Evolutionary conservation across 2,329 filamentous ascomycete genomes (phyloP).

Genomic region (Diplodia seriata): DNA sequence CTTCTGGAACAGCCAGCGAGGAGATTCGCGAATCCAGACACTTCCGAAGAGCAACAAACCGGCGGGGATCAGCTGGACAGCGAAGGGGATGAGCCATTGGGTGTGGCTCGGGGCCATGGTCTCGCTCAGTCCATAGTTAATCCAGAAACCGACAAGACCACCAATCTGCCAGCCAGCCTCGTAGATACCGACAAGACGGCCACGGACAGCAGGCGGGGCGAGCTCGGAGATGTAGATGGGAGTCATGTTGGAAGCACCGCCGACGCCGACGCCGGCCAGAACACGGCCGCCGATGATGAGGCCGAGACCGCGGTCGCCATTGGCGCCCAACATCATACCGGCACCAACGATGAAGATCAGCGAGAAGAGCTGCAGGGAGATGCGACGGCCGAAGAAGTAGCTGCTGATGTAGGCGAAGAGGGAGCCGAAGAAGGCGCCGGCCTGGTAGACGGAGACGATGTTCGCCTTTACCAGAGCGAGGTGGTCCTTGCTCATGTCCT

Average conservation of each 20-base stretch:
- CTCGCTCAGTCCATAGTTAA: conserved; percentile 54
- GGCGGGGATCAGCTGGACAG: conserved; percentile 57
- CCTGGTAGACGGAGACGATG: conserved; percentile 82
- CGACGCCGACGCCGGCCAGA: conserved; percentile 64
- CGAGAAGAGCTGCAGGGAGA: conserved; percentile 67
- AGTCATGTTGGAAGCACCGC: conserved; percentile 62
- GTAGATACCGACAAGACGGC: conserved; percentile 65
- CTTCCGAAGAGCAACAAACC: conserved; percentile 53
- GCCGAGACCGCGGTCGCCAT: conserved; percentile 54
- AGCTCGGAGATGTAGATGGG: conserved; percentile 68
- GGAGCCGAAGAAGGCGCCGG: conserved; percentile 83
- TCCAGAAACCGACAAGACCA: conserved; percentile 57
- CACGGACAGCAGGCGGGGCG: conserved; percentile 64
- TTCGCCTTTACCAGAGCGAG: conserved; percentile 71
- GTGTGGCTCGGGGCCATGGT: conserved; percentile 52
- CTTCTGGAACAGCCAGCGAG: conserved; percentile 69
- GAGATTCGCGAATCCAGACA: conserved; percentile 66
- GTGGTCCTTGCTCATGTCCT: conserved; percentile 54
- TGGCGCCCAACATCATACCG: conserved; percentile 72
- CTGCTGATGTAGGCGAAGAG: conserved; percentile 70
- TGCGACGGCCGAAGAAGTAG: conserved; percentile 71
- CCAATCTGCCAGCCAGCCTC: conserved; percentile 63
- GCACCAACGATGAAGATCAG: conserved; percentile 73
- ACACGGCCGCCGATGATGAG: conserved; percentile 65
- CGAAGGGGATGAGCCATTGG: conserved; percentile 66